Base-by-base conservation (phyloP, 139 green algal genomes). In the Chlamydomonas eustigma region DNA sequence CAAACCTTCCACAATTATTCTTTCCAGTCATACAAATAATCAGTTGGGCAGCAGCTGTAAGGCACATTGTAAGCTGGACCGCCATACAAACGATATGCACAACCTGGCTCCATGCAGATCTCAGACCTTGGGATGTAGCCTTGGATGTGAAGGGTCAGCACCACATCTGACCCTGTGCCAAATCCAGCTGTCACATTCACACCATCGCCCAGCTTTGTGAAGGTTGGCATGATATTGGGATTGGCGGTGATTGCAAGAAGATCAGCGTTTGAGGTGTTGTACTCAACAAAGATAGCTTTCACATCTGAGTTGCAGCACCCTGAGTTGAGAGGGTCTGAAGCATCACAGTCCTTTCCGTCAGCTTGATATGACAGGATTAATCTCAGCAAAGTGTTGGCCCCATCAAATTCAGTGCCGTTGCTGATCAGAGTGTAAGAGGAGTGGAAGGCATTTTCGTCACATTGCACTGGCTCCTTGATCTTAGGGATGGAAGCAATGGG, bases 241-340 rank as follows among this genome's bases (percentile, higher is more conserved):
- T 64, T 24, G 0, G 64, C 34, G 0, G 44, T 69, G 3, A 32
- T 50, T 0, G 39, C 32, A 33, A 38, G 52, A 12, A 65, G 6
- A n/a, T 0, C 18, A 1, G 28, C 74, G 39, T 2, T 12, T 0
- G 32, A 67, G 18, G 50, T 66, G n/a, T 74, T 28, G 28, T 75
- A 3, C 6, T 37, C 73, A 2, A 85, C 50, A 65, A 71, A 79
- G 28, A 85, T 39, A n/a, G 66, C 32, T 67, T 85, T 85, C 8
- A 85, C 28, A 73, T 85, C 80, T 2, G 71, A 51, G 2, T 24
- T 39, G 73, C 80, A 85, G 80, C 80, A 85, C 3, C 50, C 65
- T 30, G 8, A 36, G 52, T 85, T 79, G 33, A 37, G 30, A 6
- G 31, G 1, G 66, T 84, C 78, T 44, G 44, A 51, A 0, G 3